A percentile compares a stretch with the other conserved stretches of the same genome.
Conservation (phyloP, 2,329 filamentous ascomycete species). For the Ophiocordyceps unilateralis region DNA sequence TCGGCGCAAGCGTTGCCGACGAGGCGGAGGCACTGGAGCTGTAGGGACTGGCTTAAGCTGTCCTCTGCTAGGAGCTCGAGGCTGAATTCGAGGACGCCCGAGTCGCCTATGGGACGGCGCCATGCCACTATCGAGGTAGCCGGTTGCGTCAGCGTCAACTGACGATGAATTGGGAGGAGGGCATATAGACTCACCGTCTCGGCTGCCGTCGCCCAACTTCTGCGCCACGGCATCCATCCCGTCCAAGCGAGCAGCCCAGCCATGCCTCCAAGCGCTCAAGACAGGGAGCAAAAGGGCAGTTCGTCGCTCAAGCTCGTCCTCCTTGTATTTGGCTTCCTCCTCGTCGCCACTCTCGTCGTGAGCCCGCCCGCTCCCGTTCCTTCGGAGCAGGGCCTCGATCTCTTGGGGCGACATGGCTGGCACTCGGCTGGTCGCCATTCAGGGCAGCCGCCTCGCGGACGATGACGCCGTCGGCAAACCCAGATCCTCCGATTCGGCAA, state of each 20-base stretch:
- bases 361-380: constrained; percentile 12
- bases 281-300: constrained; percentile 18
- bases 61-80: constrained; percentile 25
- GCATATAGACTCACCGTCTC: constrained; percentile 22
- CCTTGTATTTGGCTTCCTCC: constrained; percentile 7
- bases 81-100: constrained; percentile 39
- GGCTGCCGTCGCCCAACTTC: constrained; percentile 35
- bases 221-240: constrained; percentile 30
- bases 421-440: not conserved
- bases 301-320: constrained; percentile 8
- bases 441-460: not conserved
- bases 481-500: not conserved
- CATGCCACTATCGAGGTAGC: constrained; percentile 27
- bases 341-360: constrained; percentile 11
- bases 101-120: constrained; percentile 38
- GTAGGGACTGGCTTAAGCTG: constrained; percentile 23
- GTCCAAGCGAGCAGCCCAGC: constrained; percentile 21
- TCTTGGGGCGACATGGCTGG: constrained; percentile 18
- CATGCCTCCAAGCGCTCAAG: constrained; percentile 18
- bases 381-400: constrained; percentile 18
- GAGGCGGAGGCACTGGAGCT: constrained; percentile 36
- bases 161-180: not conserved
- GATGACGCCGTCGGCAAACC: not conserved
- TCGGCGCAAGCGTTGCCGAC: constrained; percentile 48
- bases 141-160: not conserved